Conservation (phyloP, 164 flowering plant genomes). For the Vitis riparia region DNA sequence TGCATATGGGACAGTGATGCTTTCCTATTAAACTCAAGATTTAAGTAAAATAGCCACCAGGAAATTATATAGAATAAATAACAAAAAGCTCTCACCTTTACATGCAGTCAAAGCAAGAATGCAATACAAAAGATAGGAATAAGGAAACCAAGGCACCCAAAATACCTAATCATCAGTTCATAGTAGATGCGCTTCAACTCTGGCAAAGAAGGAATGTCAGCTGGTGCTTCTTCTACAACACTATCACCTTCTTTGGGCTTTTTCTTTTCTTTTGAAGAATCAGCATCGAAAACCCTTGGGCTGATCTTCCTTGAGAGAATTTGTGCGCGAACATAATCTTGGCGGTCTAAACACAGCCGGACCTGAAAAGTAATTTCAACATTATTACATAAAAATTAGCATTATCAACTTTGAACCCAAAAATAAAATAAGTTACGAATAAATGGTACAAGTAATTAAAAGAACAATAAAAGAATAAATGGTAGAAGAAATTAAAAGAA, state of each 20-base stretch:
- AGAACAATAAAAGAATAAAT: background rate
- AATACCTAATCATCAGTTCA: conserved; percentile 60
- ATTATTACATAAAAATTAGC: background rate
- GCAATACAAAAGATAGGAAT: background rate
- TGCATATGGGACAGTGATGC: too few species aligned
- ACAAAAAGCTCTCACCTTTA: background rate
- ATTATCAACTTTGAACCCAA: background rate
- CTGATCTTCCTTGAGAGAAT: conserved; percentile 94
- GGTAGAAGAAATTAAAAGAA: background rate
- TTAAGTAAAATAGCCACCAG: too few species aligned
- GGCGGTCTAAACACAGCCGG: conserved; percentile 87
- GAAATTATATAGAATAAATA: too few species aligned
- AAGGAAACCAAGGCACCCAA: background rate
- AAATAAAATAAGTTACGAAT: background rate
- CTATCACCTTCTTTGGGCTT: conserved; percentile 92
- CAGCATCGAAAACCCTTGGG: conserved; percentile 85
- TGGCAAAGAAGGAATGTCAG: conserved; percentile 74
- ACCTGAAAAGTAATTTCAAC: conserved; percentile 43
- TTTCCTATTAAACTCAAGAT: too few species aligned
- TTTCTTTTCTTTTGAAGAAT: conserved; percentile 85
- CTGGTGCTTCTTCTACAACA: conserved; percentile 89
- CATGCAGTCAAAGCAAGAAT: background rate
- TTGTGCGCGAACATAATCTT: conserved; percentile 95
- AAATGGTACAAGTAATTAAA: background rate
- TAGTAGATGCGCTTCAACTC: conserved; percentile 91